Evolutionary conservation across 495 filamentous ascomycete genomes (phyloP).

Genomic region (Penicillium atrosanguineum): DNA sequence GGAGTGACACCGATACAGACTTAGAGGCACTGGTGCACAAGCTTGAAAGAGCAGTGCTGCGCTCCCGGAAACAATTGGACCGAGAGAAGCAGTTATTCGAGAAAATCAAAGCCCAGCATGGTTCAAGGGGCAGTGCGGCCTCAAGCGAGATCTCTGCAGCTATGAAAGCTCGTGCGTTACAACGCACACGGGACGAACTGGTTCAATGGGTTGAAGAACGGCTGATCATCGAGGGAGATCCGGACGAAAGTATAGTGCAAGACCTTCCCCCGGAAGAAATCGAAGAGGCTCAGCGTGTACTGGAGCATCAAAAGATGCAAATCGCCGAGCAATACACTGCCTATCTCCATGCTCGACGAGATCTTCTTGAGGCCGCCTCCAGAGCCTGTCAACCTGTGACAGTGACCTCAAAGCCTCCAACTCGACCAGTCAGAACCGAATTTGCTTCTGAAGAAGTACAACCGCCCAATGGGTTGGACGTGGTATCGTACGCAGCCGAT

Average conservation of each 20-base stretch:
- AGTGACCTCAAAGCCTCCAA: slow-evolving; percentile 21
- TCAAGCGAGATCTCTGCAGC: slow-evolving; percentile 23
- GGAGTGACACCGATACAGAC: slow-evolving; percentile 19
- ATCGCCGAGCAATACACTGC: slow-evolving; percentile 47
- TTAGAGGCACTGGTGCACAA: slow-evolving; percentile 53
- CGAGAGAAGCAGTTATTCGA: slow-evolving; percentile 61
- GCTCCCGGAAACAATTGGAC: slow-evolving; percentile 59
- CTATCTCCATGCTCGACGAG: slow-evolving; percentile 38
- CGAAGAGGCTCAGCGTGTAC: slow-evolving; percentile 33
- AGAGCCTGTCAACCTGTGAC: slow-evolving; percentile 36
- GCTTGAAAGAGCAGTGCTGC: slow-evolving; percentile 63
- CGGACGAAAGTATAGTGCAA: slow-evolving; percentile 38
- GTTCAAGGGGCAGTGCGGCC: slow-evolving; percentile 16
- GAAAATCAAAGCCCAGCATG: slow-evolving; percentile 46
- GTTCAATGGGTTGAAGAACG: slow-evolving; percentile 73
- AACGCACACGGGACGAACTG: slow-evolving; percentile 59
- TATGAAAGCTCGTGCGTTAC: slow-evolving; percentile 43
- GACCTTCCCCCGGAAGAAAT: slow-evolving; percentile 34
- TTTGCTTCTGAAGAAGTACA: slow-evolving; percentile 12
- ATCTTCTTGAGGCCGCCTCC: slow-evolving; percentile 38
- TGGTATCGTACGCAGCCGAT: slow-evolving; percentile 56
- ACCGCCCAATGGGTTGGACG: slow-evolving; percentile 22
- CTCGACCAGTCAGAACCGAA: slow-evolving; percentile 26
- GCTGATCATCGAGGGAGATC: slow-evolving; percentile 51
- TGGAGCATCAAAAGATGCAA: slow-evolving; percentile 42